phyloP scores from a whole-genome alignment of 768 basidiomycete genomes.

The Macrolepiota fuliginosa region DNA sequence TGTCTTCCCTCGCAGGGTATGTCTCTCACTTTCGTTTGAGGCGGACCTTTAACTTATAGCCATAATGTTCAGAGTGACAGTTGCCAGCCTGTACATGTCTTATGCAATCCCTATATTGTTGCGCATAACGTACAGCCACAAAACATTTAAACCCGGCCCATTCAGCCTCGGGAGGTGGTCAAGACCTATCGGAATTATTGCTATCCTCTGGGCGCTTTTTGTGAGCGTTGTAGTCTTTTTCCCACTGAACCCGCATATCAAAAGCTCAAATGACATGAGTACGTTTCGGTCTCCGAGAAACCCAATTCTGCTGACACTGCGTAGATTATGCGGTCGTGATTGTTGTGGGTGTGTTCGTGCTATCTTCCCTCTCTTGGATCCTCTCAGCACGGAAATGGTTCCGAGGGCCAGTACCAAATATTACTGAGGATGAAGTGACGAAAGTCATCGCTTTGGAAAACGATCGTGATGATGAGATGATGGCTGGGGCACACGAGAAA shows the following conservation, averaged over 20 bases:
- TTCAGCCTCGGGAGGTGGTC: conserved; percentile 32
- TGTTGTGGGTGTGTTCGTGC: conserved; percentile 61
- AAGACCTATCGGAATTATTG: conserved; percentile 25
- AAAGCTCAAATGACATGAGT: conserved; percentile 30
- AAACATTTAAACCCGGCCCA: conserved; percentile 30
- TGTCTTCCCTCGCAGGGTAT: conserved; percentile 33
- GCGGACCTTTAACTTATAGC: background rate
- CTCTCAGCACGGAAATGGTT: conserved; percentile 72
- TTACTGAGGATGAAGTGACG: conserved; percentile 26
- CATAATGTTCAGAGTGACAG: conserved; percentile 21
- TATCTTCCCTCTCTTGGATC: conserved; percentile 63
- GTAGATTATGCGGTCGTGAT: conserved; percentile 70
- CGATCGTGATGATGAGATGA: background rate
- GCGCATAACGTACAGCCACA: conserved; percentile 31
- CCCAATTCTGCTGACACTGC: background rate
- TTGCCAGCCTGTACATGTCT: conserved; percentile 34
- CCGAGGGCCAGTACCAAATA: conserved; percentile 57
- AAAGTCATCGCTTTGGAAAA: background rate
- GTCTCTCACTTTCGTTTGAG: background rate
- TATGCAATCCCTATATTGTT: conserved; percentile 34
- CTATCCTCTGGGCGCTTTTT: conserved; percentile 29
- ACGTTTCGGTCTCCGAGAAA: conserved; percentile 12
- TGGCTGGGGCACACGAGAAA: background rate
- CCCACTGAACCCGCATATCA: conserved; percentile 22
- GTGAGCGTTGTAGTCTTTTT: conserved; percentile 32